phyloP scores from a whole-genome alignment of 768 basidiomycete species.

The Kwoniella europaea region DNA sequence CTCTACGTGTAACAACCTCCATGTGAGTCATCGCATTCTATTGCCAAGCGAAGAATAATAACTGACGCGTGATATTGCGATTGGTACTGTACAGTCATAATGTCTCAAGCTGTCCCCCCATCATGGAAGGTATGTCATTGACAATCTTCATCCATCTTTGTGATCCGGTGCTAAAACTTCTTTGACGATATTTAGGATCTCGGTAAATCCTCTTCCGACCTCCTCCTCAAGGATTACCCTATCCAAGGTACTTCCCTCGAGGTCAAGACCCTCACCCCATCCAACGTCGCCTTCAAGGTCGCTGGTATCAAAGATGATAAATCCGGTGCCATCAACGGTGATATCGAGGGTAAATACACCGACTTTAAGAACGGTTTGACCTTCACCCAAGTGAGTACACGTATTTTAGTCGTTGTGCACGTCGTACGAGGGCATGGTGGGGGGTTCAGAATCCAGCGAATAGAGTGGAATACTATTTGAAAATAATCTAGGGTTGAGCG shows the following conservation, averaged over 20 bases:
- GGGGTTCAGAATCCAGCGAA: neutral
- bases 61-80: constrained; percentile 9
- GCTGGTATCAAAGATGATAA: constrained; percentile 79
- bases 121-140: constrained; percentile 80
- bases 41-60: neutral
- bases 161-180: neutral
- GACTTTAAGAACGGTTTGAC: constrained; percentile 91
- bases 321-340: constrained; percentile 75
- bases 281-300: constrained; percentile 91
- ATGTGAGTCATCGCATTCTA: constrained; percentile 1
- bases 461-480: no score
- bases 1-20: constrained; percentile 18
- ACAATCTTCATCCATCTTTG: neutral
- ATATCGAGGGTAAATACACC: constrained; percentile 92
- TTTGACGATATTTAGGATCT: constrained; percentile 45
- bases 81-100: constrained; percentile 20
- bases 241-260: constrained; percentile 65
- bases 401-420: neutral
- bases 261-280: constrained; percentile 63
- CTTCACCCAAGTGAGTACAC: constrained; percentile 67
- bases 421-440: neutral
- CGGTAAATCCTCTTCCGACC: constrained; percentile 95
- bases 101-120: constrained; percentile 94
- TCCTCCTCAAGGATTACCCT: constrained; percentile 89
- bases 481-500: no score